A percentile compares a stretch with the other conserved stretches of the same genome.
These are phyloP conservation scores for Cyclospora cayetanensis DNA, from an alignment of 169 alveolate genomes.

Conservation along the genomic window DNA sequence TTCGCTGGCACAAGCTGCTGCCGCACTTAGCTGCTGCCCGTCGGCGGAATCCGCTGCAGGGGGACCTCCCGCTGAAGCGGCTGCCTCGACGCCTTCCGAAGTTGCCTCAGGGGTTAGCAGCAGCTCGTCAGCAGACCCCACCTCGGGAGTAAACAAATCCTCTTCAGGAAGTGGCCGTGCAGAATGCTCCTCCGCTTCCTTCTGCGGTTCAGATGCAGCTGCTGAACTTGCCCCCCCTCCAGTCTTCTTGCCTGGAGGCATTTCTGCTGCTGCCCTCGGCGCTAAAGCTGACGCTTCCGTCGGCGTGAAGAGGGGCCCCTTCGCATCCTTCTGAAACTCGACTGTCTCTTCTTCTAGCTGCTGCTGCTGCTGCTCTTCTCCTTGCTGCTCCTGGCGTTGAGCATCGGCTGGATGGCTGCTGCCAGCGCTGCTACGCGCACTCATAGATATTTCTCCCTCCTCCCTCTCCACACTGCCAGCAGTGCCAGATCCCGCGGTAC, in stretches of 20 bases:
- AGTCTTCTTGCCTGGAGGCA: neutral
- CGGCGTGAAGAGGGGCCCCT: neutral
- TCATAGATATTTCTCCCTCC: neutral
- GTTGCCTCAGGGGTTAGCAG: constrained; percentile 23
- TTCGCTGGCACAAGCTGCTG: neutral
- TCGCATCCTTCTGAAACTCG: neutral
- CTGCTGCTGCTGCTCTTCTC: constrained; percentile 3
- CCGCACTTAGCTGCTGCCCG: neutral
- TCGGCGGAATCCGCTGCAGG: neutral
- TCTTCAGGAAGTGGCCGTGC: neutral
- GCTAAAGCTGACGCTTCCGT: neutral
- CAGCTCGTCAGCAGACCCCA: neutral
- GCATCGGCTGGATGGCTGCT: neutral
- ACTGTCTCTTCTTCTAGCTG: neutral
- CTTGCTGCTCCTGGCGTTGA: neutral
- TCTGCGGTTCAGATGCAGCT: neutral
- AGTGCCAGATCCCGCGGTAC: neutral
- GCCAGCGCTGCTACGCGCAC: neutral
- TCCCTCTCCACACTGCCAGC: too few relatives aligned
- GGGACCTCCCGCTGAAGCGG: neutral
- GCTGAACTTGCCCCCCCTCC: neutral
- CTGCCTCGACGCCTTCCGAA: neutral
- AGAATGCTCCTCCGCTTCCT: neutral
- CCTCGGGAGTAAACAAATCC: constrained; percentile 38
- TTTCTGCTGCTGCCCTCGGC: neutral